Percentiles rank a stretch among this genome's conserved stretches.
phyloP scores from a whole-genome alignment of 441 rosid genomes.

The Pelargonium myrrhifolium region DNA sequence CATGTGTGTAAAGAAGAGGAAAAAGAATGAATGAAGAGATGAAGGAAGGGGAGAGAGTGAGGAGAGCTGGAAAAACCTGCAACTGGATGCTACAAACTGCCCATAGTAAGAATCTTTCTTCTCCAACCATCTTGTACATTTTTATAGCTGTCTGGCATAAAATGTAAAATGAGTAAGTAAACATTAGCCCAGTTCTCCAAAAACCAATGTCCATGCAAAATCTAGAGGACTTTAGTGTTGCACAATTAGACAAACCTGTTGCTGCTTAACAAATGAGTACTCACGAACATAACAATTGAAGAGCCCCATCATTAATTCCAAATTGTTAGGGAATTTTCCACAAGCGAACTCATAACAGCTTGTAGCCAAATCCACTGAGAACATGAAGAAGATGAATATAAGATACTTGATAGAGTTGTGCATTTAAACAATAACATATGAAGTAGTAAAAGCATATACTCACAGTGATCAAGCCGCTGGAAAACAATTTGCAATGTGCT shows the following conservation, averaged over 20 bases:
- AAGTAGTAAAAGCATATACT: constrained; percentile 21
- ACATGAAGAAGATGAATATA: constrained; percentile 13
- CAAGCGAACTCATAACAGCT: constrained; percentile 87
- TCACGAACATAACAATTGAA: constrained; percentile 96
- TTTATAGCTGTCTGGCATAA: constrained; percentile 86
- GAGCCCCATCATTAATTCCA: constrained; percentile 95
- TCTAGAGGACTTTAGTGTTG: neutral
- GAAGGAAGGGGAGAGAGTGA: constrained; percentile 1
- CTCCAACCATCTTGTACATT: constrained; percentile 92
- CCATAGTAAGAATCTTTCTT: constrained; percentile 96
- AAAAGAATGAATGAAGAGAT: neutral
- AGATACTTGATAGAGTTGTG: neutral
- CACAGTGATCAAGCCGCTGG: constrained; percentile 87
- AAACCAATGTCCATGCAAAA: constrained; percentile 8
- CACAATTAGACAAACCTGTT: constrained; percentile 56
- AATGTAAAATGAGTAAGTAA: constrained; percentile 19
- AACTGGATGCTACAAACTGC: constrained; percentile 99
- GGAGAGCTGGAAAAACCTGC: constrained; percentile 48
- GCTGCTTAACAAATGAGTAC: constrained; percentile 92
- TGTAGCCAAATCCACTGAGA: constrained; percentile 89
- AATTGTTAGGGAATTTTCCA: constrained; percentile 63
- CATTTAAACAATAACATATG: neutral
- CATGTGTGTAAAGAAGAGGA: neutral
- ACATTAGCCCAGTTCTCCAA: constrained; percentile 10
- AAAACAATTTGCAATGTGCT: constrained; percentile 90